Evolutionary conservation across 768 basidiomycete species (phyloP).

Genomic region (Agaricus bisporus): DNA sequence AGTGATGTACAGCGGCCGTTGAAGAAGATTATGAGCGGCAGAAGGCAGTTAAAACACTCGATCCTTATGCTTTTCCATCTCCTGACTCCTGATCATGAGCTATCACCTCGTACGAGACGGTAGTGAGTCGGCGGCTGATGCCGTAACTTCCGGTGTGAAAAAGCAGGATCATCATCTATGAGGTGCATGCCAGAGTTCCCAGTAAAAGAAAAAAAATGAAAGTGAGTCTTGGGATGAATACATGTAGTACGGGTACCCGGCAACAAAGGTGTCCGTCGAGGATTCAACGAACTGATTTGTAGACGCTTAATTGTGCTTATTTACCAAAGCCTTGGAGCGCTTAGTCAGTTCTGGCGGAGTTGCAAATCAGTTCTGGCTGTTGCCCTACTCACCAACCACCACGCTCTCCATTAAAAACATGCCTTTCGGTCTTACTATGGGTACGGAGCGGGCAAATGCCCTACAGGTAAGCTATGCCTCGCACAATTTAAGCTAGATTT

Average conservation of each 20-base stretch:
- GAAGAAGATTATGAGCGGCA: too few relatives aligned
- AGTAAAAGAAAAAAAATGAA: neutral
- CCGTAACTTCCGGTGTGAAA: neutral
- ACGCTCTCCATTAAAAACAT: slow-evolving; percentile 33
- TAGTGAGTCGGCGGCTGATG: neutral
- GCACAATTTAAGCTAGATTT: neutral
- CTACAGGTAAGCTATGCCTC: slow-evolving; percentile 48
- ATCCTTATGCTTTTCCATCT: neutral
- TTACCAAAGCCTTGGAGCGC: neutral
- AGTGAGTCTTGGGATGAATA: neutral
- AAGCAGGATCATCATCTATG: neutral
- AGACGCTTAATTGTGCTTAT: slow-evolving; percentile 1
- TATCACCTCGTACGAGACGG: neutral
- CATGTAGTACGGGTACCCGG: neutral
- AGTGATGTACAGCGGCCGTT: too few relatives aligned
- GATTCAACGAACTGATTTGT: neutral
- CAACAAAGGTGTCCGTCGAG: neutral
- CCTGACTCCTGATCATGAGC: too few relatives aligned
- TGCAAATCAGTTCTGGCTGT: slow-evolving; percentile 8
- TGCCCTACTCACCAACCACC: slow-evolving; percentile 16
- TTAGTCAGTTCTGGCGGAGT: slow-evolving; percentile 11
- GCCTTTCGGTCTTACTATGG: slow-evolving; percentile 74
- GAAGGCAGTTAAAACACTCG: neutral
- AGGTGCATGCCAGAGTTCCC: neutral
- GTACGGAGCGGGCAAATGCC: slow-evolving; percentile 66